Base-by-base conservation (phyloP, 495 filamentous ascomycete genomes). In the Hypoxylon fuscum region DNA sequence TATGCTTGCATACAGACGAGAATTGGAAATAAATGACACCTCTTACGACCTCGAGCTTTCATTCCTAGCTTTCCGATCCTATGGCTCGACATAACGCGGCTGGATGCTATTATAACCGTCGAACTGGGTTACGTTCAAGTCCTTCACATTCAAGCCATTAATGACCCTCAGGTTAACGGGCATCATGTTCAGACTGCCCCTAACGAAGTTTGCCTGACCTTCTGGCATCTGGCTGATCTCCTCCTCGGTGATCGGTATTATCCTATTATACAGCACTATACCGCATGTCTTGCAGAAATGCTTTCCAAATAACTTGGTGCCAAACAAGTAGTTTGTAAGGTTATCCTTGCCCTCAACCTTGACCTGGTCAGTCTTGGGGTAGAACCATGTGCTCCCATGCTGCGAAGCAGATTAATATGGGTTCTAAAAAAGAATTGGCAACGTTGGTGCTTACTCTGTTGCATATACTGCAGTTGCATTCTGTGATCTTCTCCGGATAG, bases 401-500 rank as follows among this genome's bases (percentile, higher is more conserved):
- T 69, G 29, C 44, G n/a, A n/a, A 12, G 22, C 17, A 22, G 34
- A 37, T 66, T 40, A 66, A 20, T 32, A 34, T n/a, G 9, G 22
- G 15, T 27, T 23, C 41, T 18, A 7, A 2, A 41, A 8, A 18
- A 1, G 23, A 2, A 23, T 34, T 23, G 1, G 10, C 9, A 21
- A 43, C 35, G 17, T 9, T 5, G 14, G 51, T 9, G 56, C 74
- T 62, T 72, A 81, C 80, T 49, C 69, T 68, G 5, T 43, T 43
- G 56, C 79, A 81, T 44, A 72, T 69, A 51, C 78, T 81, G 64
- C 80, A 82, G 64, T 79, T 79, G 61, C 76, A 76, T 27, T 80
- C 72, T 0, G 62, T 7, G 10, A 76, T 41, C 0, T 1, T 17
- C 4, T 64, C 74, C 1, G 64, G 42, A 48, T 45, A 64, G 1